Base-by-base conservation (phyloP, 2,329 filamentous ascomycete species). In the Botrytis cinerea region DNA sequence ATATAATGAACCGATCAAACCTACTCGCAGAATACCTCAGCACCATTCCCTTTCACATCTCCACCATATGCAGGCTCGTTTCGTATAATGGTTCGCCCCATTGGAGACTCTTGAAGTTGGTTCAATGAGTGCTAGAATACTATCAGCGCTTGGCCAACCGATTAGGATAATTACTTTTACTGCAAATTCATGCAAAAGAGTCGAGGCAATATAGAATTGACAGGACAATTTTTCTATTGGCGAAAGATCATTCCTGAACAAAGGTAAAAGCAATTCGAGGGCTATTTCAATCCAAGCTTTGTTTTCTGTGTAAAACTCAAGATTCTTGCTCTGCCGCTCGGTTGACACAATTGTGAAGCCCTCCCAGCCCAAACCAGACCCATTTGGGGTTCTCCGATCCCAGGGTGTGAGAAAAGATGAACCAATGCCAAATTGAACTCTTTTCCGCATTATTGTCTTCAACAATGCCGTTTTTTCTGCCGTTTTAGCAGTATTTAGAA, bases 191-290 rank as follows among this genome's bases (percentile, higher is more conserved):
- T 70, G 67, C 32, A 70, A 18, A 25, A 70, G 14, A 22, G 28
- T 45, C 20, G 67, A 32, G 18, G 67, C 67, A 43, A 70, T 70
- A n/a, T 57, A 70, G 7, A 70, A 70, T 59, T 70, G 67, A 6
- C 3, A 32, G 25, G 38, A 35, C 12, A 60, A 35, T 45, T 10
- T 59, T 2, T 70, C 67, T 59, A 45, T 35, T 25, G 67, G n/a
- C 45, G 10, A 32, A n/a, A 70, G 38, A 45, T 70, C 51, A 60
- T 70, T 38, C 20, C 67, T 57, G 40, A 70, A 70, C 25, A 70
- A 45, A 22, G 54, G 67, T 32, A 60, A 32, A 70, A 60, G n/a
- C 51, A 70, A 1, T 60, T 67, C 46, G 7, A 54, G 32, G 25
- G 67, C n/a, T 32, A 70, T 35, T 0, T 60, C 67, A 70, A 67